Conservation (phyloP, 179 eudicot genomes). For the Amaranthus tricolor region DNA sequence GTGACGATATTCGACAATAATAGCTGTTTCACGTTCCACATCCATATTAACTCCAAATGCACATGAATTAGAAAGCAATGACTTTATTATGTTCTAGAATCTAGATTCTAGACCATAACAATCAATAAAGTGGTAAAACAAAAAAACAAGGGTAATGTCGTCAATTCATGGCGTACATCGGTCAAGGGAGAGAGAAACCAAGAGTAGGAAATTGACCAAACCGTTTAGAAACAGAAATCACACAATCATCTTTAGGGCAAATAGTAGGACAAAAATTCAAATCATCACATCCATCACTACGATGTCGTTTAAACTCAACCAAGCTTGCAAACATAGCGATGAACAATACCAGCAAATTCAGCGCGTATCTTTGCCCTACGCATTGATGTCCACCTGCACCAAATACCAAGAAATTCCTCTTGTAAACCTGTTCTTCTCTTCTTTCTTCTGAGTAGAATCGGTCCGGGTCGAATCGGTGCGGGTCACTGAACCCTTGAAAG, state of each 20-base stretch:
- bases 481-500: slow-evolving; percentile 68
- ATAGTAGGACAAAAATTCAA: slow-evolving; percentile 68
- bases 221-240: slow-evolving; percentile 42
- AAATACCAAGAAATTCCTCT: slow-evolving; percentile 65
- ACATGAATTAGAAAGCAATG: neutral
- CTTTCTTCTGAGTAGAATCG: slow-evolving; percentile 61
- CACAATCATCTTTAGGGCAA: slow-evolving; percentile 80
- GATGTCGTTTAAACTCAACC: slow-evolving; percentile 62
- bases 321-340: slow-evolving; percentile 59
- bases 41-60: no score
- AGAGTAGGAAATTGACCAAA: slow-evolving; percentile 5
- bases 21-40: no score
- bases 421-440: slow-evolving; percentile 58
- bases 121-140: neutral
- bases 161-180: neutral
- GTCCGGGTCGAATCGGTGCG: slow-evolving; percentile 78
- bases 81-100: neutral
- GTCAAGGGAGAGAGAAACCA: neutral
- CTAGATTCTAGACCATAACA: neutral
- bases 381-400: slow-evolving; percentile 91
- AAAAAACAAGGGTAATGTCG: slow-evolving; percentile 10
- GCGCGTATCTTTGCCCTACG: slow-evolving; percentile 79
- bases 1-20: no score
- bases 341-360: slow-evolving; percentile 63
- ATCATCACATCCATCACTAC: slow-evolving; percentile 77